Conservation (phyloP, 2,329 filamentous ascomycete genomes). For the Fusarium euwallaceae region DNA sequence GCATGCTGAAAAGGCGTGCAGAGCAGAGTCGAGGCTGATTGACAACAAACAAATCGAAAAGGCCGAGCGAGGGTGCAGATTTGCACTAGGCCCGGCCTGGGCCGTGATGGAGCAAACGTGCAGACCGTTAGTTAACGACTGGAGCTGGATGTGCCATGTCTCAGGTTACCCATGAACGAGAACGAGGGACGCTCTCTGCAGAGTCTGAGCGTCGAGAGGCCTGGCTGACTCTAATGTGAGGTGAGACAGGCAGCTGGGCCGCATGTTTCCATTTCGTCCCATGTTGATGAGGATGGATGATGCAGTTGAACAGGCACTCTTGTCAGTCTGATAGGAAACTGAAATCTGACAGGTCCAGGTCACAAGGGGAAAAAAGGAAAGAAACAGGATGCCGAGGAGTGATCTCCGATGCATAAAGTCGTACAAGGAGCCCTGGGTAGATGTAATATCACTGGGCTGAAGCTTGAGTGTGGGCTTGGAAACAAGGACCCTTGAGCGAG, state of each 20-base stretch:
- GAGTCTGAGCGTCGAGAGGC: conserved; percentile 4
- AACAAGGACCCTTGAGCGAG: conserved; percentile 1
- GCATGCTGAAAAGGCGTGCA: not conserved
- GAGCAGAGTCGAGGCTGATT: not conserved
- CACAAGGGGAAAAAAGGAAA: not conserved
- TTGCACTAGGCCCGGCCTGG: not conserved
- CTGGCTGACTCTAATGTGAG: conserved; percentile 18
- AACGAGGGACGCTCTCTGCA: not conserved
- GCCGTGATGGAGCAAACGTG: conserved; percentile 7
- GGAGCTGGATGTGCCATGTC: conserved; percentile 21
- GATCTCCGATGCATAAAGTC: conserved; percentile 31
- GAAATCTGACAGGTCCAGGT: not conserved
- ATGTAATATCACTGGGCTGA: conserved; percentile 46
- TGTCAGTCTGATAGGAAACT: not conserved
- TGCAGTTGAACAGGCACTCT: not conserved
- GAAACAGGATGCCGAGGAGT: conserved; percentile 11
- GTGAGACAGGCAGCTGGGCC: conserved; percentile 34
- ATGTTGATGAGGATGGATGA: conserved; percentile 13
- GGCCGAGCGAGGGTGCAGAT: not conserved
- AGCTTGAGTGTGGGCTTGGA: conserved; percentile 39
- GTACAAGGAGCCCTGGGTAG: conserved; percentile 30
- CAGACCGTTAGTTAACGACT: conserved; percentile 6
- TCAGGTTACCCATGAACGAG: conserved; percentile 13
- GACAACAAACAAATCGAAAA: not conserved
- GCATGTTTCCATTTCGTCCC: conserved; percentile 17